These are phyloP conservation scores for Cyclocybe aegerita DNA, from an alignment of 768 basidiomycete species.

Conservation along the genomic window DNA sequence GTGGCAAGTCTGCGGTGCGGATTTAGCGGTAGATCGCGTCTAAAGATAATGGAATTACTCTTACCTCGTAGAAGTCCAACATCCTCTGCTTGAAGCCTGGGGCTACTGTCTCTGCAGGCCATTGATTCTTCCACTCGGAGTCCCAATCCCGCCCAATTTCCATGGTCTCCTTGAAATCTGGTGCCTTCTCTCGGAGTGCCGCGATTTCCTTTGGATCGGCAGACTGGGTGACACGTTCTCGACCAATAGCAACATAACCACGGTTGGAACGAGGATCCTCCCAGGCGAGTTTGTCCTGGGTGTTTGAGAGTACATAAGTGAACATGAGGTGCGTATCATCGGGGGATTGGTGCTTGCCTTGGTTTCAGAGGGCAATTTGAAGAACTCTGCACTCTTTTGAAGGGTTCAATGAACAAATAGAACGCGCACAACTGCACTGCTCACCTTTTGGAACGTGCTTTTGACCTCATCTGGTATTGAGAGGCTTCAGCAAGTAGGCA, in stretches of 20 bases:
- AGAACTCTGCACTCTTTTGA: constrained; percentile 76
- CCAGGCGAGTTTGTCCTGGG: constrained; percentile 68
- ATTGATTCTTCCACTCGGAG: constrained; percentile 72
- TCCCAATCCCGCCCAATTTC: constrained; percentile 90
- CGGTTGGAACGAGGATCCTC: constrained; percentile 84
- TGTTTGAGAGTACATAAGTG: constrained; percentile 1
- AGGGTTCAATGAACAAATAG: constrained; percentile 3
- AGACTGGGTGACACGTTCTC: constrained; percentile 81
- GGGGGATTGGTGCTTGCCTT: constrained; percentile 44
- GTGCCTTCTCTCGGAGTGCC: constrained; percentile 67
- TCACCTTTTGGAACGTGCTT: constrained; percentile 65
- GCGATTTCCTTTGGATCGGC: constrained; percentile 72
- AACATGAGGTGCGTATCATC: not conserved
- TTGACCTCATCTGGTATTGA: constrained; percentile 43
- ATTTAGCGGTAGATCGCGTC: constrained; percentile 5
- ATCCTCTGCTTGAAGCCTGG: constrained; percentile 73
- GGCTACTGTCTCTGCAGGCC: constrained; percentile 65
- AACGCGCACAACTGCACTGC: not conserved
- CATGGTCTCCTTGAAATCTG: constrained; percentile 84
- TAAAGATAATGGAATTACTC: constrained; percentile 8
- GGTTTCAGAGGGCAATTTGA: constrained; percentile 55
- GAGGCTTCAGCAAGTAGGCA: not conserved
- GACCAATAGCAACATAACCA: constrained; percentile 78
- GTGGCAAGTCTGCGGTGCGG: constrained; percentile 59
- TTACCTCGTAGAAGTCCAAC: constrained; percentile 72